Percentiles rank a stretch among this genome's conserved stretches.
phyloP scores from a whole-genome alignment of 441 rosid species.

The Euphorbia schlechtendalii region DNA sequence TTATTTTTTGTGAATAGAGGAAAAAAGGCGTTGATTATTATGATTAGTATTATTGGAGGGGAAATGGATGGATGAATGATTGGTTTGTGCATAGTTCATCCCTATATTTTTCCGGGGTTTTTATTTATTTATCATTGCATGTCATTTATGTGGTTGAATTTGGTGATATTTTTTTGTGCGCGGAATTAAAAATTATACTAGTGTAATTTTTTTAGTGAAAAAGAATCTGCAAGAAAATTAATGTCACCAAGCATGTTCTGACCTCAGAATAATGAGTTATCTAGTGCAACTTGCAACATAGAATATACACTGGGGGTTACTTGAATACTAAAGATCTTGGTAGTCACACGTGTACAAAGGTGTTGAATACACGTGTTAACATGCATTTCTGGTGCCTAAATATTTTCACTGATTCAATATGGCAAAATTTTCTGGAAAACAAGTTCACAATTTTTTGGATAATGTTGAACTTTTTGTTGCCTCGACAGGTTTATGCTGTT shows the following conservation, averaged over 20 bases:
- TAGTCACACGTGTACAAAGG: too few relatives aligned
- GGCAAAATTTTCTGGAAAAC: too few relatives aligned
- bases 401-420: too few relatives aligned
- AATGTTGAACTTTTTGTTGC: constrained; percentile 3
- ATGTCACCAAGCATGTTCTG: constrained; percentile 2
- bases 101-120: constrained; percentile 12
- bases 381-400: too few relatives aligned
- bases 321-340: too few relatives aligned
- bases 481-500: not conserved
- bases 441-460: too few relatives aligned
- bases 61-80: not conserved
- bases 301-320: not conserved
- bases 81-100: constrained; percentile 28
- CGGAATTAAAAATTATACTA: constrained; percentile 20
- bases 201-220: not conserved
- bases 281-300: not conserved
- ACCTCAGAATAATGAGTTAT: not conserved
- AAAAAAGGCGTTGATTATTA: not conserved
- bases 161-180: constrained; percentile 24
- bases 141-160: constrained; percentile 23
- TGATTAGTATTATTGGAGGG: not conserved
- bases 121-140: not conserved
- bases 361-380: too few relatives aligned
- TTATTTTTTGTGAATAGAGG: constrained; percentile 5
- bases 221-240: not conserved